Evolutionary conservation across 768 basidiomycete species (phyloP).

Genomic region (Mycena rosella): DNA sequence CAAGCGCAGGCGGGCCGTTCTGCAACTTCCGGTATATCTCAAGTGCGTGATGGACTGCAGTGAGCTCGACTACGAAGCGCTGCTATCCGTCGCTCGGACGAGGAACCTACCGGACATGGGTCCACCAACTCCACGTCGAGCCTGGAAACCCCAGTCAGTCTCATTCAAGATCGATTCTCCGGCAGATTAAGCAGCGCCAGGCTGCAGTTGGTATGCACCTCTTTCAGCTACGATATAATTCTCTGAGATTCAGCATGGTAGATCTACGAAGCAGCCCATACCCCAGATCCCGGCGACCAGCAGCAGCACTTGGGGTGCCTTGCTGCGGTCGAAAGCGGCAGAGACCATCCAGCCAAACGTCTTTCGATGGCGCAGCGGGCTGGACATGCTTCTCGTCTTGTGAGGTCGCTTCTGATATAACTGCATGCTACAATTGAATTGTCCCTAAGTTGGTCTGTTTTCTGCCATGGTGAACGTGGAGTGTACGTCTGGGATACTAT

Average conservation of each 20-base stretch:
- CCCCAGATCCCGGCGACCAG: background rate
- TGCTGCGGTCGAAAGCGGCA: background rate
- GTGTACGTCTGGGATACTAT: too few relatives aligned
- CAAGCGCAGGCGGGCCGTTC: too few relatives aligned
- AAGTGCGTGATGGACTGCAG: too few relatives aligned
- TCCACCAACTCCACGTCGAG: too few relatives aligned
- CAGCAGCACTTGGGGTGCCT: background rate
- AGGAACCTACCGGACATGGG: too few relatives aligned
- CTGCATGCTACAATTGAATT: too few relatives aligned
- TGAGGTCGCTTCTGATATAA: background rate
- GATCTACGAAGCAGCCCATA: background rate
- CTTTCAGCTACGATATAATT: background rate
- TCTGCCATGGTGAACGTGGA: constrained; percentile 2
- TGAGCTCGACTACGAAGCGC: too few relatives aligned
- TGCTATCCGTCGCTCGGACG: too few relatives aligned
- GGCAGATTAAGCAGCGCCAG: background rate
- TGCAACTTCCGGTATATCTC: too few relatives aligned
- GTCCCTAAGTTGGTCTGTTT: background rate
- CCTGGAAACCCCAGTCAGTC: background rate
- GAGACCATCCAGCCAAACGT: constrained; percentile 1
- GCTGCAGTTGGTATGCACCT: background rate
- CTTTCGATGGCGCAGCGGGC: background rate
- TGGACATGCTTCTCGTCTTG: constrained; percentile 4
- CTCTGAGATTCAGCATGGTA: background rate
- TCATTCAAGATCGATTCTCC: background rate